Base-by-base conservation (phyloP, 805 yeast species). In the Ogataea dorogensis region DNA sequence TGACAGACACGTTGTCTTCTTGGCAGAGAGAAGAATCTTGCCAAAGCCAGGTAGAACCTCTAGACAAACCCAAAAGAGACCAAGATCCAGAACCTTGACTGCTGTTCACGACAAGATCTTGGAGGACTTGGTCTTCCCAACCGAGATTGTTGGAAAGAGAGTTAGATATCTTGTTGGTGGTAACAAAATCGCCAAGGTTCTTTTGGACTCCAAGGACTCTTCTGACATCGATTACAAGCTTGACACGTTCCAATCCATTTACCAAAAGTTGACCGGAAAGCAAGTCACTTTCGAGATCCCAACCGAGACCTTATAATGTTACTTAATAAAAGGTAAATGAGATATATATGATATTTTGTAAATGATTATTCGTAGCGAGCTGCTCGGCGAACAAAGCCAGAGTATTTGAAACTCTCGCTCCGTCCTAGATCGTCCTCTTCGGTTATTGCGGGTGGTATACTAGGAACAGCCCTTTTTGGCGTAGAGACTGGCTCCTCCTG, bases 121-220 rank as follows among this genome's bases (percentile, higher is more conserved):
- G 71, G 98, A 93, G 77, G 98, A 91, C 75, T 80, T 91, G 68
- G 98, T 93, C 57, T 91, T 84, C 97, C 98, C 98, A 74, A 89
- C 98, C 59, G 97, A 91, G 80, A 91, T 91, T 65, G 80, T 84
- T 58, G 98, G 98, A 73, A 93, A 93, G 88, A 88, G 98, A 79
- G 91, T 86, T 67, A 88, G 96, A 82, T 89, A 86, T 86, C 80
- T 87, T 70, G 95, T 87, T 63, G 98, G 98, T 74, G 98, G 98
- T 74, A 79, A 82, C 86, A 91, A 86, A 79, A 81, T 91, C 75
- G 95, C 91, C 76, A 93, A 93, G 80, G 91, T 91, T 56, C 81
- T 87, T 73, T 84, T 91, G 67, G 96, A 89, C 81, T 85, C 96
- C 67, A 93, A 93, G 85, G 97, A 91, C 72, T 84, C 94, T 59